Conservation (phyloP, 352 stramenopile genomes). For the Saprolegnia diclina region DNA sequence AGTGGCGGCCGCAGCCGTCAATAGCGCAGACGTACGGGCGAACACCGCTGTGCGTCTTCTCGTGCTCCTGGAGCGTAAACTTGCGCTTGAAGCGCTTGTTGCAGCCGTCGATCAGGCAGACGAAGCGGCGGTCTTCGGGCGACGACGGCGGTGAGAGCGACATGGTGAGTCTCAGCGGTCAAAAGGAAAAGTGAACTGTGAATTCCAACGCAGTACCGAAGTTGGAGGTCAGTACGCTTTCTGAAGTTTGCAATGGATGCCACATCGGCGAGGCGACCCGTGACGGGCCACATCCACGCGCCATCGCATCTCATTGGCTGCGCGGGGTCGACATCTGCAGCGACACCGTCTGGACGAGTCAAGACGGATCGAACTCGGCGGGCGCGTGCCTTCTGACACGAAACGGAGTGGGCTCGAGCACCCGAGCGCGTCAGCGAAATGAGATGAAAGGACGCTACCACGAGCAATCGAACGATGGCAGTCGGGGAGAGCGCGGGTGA, state of each 20-base stretch:
- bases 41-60: conserved; percentile 70
- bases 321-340: background rate
- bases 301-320: background rate
- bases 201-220: too few species aligned
- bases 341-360: background rate
- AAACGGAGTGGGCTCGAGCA: too few species aligned
- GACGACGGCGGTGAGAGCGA: background rate
- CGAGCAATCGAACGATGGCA: too few species aligned
- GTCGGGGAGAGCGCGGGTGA: too few species aligned
- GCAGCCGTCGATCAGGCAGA: background rate
- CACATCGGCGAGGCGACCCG: background rate
- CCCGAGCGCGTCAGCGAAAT: too few species aligned
- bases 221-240: background rate
- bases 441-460: too few species aligned
- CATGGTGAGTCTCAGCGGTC: background rate
- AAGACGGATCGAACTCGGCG: background rate
- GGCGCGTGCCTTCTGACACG: background rate
- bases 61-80: conserved; percentile 53
- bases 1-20: conserved; percentile 46
- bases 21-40: conserved; percentile 54
- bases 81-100: conserved; percentile 17
- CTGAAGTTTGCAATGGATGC: background rate
- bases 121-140: background rate
- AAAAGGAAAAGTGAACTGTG: background rate
- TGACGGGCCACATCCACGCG: background rate